Conservation (phyloP, 2,329 filamentous ascomycete genomes). For the Simplicillium sp. region DNA sequence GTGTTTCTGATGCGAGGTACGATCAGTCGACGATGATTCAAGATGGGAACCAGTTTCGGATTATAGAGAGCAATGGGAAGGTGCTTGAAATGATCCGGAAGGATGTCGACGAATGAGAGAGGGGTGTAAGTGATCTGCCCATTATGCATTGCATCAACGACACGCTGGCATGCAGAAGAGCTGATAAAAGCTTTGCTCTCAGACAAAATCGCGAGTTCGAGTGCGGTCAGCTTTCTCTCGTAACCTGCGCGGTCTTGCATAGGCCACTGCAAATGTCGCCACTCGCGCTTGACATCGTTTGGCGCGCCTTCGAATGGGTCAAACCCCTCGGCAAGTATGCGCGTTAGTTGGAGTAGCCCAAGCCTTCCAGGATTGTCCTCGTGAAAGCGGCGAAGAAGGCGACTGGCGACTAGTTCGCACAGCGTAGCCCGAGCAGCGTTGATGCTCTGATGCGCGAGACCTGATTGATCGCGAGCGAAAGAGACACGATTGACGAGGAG, state of each 20-base stretch:
- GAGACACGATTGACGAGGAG: constrained; percentile 62
- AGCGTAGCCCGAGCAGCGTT: constrained; percentile 58
- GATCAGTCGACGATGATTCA: constrained; percentile 65
- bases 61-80: constrained; percentile 63
- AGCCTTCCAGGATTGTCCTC: constrained; percentile 55
- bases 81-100: constrained; percentile 65
- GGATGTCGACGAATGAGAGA: constrained; percentile 59
- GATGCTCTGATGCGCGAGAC: constrained; percentile 58
- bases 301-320: constrained; percentile 65
- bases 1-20: constrained; percentile 59
- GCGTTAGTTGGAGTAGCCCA: constrained; percentile 55
- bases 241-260: constrained; percentile 27
- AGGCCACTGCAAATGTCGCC: constrained; percentile 28
- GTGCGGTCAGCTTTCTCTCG: constrained; percentile 52
- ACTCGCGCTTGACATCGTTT: constrained; percentile 41
- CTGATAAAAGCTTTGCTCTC: constrained; percentile 60
- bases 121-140: constrained; percentile 64
- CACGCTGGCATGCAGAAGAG: constrained; percentile 57
- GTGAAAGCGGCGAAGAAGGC: constrained; percentile 57
- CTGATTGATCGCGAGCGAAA: constrained; percentile 57
- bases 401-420: constrained; percentile 59
- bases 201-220: constrained; percentile 64
- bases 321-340: constrained; percentile 61
- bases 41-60: constrained; percentile 51
- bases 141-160: constrained; percentile 61